These are phyloP conservation scores for Tolypocladium sp. DNA, from an alignment of 2,329 filamentous ascomycete species.

Conservation along the genomic window DNA sequence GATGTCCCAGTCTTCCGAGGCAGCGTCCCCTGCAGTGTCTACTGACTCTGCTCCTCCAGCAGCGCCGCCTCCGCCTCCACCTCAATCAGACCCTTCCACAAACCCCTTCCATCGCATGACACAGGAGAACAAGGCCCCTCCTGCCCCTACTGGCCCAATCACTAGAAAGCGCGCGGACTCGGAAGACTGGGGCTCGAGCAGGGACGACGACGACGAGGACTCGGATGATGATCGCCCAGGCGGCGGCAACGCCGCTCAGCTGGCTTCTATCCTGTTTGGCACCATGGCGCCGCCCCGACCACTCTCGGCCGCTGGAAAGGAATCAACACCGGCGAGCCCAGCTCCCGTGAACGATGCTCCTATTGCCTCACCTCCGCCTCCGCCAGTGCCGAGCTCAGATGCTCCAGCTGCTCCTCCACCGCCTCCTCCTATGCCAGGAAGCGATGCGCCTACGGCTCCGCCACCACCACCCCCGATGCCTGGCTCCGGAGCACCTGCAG, in stretches of 20 bases:
- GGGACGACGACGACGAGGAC: constrained; percentile 49
- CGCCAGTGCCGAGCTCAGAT: constrained; percentile 16
- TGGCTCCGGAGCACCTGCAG: constrained; percentile 12
- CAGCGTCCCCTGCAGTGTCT: constrained; percentile 34
- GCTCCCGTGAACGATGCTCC: constrained; percentile 29
- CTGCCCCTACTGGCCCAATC: constrained; percentile 39
- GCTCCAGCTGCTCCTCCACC: constrained; percentile 21
- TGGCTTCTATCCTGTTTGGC: constrained; percentile 91
- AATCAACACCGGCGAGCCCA: constrained; percentile 34
- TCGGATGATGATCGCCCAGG: constrained; percentile 73
- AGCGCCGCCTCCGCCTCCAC: constrained; percentile 21
- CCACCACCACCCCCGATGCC: constrained; percentile 20
- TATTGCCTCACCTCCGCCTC: constrained; percentile 28
- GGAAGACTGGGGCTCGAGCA: constrained; percentile 75
- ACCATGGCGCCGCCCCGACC: constrained; percentile 93
- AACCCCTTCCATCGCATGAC: constrained; percentile 93
- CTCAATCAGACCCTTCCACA: constrained; percentile 57
- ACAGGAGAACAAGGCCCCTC: constrained; percentile 45
- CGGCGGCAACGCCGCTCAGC: constrained; percentile 77
- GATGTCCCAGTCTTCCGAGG: constrained; percentile 60
- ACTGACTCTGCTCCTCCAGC: constrained; percentile 30
- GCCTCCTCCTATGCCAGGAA: constrained; percentile 16
- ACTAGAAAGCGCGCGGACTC: constrained; percentile 50
- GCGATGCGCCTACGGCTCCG: constrained; percentile 12
- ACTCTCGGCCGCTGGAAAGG: constrained; percentile 71